Conservation (phyloP, 2,329 filamentous ascomycete species). For the Colletotrichum theobromicola region DNA sequence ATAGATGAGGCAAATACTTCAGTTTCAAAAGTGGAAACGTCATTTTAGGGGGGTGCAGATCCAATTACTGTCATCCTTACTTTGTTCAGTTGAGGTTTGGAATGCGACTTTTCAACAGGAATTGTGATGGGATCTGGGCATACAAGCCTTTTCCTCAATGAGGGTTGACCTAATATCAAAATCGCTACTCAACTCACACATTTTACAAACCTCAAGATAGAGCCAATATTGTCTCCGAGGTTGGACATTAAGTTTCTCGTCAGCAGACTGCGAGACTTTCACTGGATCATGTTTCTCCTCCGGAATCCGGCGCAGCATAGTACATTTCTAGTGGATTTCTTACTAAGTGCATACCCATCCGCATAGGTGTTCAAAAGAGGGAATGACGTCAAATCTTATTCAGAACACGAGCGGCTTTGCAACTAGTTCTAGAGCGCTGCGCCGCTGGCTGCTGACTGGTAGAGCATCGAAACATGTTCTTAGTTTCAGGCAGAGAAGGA, state of each 20-base stretch:
- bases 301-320: background rate
- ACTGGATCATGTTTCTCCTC: too few species aligned
- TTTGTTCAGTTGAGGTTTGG: background rate
- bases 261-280: background rate
- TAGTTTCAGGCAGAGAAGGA: background rate
- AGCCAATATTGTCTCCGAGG: background rate
- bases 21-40: background rate
- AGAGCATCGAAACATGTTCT: background rate
- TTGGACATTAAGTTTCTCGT: background rate
- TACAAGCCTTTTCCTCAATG: accelerated
- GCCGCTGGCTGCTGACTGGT: background rate
- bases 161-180: accelerated
- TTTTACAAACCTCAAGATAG: accelerated
- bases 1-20: background rate
- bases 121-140: background rate
- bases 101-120: background rate
- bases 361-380: accelerated
- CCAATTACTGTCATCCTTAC: too few species aligned
- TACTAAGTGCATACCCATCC: background rate
- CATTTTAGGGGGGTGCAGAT: too few species aligned
- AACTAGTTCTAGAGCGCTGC: background rate
- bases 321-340: background rate
- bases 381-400: background rate
- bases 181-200: background rate
- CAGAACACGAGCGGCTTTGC: background rate